These are phyloP conservation scores for Irpex sp. DNA, from an alignment of 1,284 basidiomycete genomes.

Conservation along the genomic window DNA sequence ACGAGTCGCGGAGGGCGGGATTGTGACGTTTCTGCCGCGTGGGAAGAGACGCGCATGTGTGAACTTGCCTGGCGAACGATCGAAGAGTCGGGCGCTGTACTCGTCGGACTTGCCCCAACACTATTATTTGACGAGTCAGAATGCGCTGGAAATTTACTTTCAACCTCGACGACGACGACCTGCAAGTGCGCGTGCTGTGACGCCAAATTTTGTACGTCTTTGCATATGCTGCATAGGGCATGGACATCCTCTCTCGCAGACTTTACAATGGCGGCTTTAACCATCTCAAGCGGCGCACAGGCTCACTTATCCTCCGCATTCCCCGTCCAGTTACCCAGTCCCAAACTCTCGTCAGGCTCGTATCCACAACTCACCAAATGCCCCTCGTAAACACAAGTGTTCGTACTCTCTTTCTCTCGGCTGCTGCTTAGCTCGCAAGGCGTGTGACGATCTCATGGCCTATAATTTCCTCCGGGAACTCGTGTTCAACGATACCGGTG, in stretches of 20 bases:
- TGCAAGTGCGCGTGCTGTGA: neutral
- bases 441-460: neutral
- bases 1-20: too few relatives aligned
- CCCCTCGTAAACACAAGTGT: constrained; percentile 13
- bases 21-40: too few relatives aligned
- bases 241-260: constrained; percentile 25
- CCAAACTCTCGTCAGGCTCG: constrained; percentile 11
- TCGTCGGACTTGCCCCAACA: neutral
- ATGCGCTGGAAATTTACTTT: neutral
- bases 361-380: constrained; percentile 9
- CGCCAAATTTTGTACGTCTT: neutral
- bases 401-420: neutral
- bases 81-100: too few relatives aligned
- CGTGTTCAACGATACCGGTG: neutral
- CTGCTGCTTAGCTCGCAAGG: neutral
- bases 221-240: constrained; percentile 10
- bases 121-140: neutral
- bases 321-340: constrained; percentile 17
- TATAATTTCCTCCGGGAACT: neutral
- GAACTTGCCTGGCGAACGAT: too few relatives aligned
- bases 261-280: constrained; percentile 30
- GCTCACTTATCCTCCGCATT: constrained; percentile 21
- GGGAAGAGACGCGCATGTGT: too few relatives aligned
- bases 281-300: constrained; percentile 23
- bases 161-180: neutral